Evolutionary conservation across 164 flowering plant genomes (phyloP).

Genomic region (Annona squamosa): DNA sequence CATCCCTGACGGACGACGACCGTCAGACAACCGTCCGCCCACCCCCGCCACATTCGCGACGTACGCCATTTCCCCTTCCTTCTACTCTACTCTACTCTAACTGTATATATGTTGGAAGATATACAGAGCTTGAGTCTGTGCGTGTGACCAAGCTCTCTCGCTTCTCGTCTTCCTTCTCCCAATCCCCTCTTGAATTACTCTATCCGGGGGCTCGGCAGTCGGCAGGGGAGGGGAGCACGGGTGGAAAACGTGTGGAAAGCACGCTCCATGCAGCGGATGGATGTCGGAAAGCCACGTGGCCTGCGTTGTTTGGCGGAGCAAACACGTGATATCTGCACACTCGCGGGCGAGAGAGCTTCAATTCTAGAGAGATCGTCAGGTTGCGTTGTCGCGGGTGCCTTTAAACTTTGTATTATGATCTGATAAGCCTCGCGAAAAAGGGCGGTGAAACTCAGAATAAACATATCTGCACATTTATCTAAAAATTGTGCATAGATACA

Average conservation of each 20-base stretch:
- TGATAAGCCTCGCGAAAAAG: too few relatives aligned
- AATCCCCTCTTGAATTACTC: not conserved
- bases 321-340: too few relatives aligned
- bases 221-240: not conserved
- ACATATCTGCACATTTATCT: too few relatives aligned
- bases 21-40: constrained; percentile 26
- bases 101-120: not conserved
- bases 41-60: constrained; percentile 18
- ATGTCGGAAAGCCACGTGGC: constrained; percentile 15
- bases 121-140: not conserved
- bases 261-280: constrained; percentile 21
- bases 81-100: constrained; percentile 1
- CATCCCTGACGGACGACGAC: constrained; percentile 9
- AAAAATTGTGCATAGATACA: too few relatives aligned
- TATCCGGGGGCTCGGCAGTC: too few relatives aligned
- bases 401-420: too few relatives aligned
- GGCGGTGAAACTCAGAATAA: too few relatives aligned
- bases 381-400: too few relatives aligned
- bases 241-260: constrained; percentile 33
- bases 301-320: not conserved
- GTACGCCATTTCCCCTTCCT: constrained; percentile 33
- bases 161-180: not conserved
- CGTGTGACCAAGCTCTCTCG: not conserved
- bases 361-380: too few relatives aligned
- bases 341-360: too few relatives aligned